Evolutionary conservation across 768 basidiomycete genomes (phyloP), one percentile per base, ranked within the genome.

Genomic region (Dioszegia hungarica): DNA sequence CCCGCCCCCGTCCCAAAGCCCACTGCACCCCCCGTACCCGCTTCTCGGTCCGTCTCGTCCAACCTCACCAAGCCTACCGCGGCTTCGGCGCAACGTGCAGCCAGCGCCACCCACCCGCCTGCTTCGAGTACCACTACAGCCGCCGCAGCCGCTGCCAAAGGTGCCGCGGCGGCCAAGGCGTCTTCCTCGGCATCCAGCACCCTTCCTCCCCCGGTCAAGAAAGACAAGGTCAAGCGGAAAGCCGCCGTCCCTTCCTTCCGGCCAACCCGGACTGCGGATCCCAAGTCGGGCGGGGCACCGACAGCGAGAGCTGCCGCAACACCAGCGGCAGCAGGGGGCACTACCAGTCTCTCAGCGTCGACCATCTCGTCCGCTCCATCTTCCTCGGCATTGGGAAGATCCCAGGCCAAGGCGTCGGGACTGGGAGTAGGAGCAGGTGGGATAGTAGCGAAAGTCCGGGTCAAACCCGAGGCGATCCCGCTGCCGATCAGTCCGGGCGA

Each of bases 171-270:
- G 8, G 14, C 31, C 31, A 33, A 6, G 8, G 15, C 43, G 4
- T 22, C 49, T 15, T 15, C 46, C 57, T 8, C 24, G 1, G 34
- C 27, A 4, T 3, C 31, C 5, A 51, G 56, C 14, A 46, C 59
- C n/a, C 33, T 53, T n/a, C 25, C 62, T 0, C 40, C 61, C 19
- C 53, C 64, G 15, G 55, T 59, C 3, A 63, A 60, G 56, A 66
- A 62, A 37, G 70, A 68, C 34, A 68, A 61, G 46, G 50, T 72
- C 25, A 56, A 43, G n/a, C 56, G 49, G 5, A 72, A 72, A 59
- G 54, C 70, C 1, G 61, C 70, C 38, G 34, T 68, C 10, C 70
- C 70, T 3, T 55, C 51, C 22, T 68, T 72, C 59, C 40, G 57
- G 19, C 69, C 69, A 9, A 31, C 39, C 14, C 43, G 63, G 2